Base-by-base conservation (phyloP, 2,329 filamentous ascomycete species). In the Aspergillus brasiliensis region DNA sequence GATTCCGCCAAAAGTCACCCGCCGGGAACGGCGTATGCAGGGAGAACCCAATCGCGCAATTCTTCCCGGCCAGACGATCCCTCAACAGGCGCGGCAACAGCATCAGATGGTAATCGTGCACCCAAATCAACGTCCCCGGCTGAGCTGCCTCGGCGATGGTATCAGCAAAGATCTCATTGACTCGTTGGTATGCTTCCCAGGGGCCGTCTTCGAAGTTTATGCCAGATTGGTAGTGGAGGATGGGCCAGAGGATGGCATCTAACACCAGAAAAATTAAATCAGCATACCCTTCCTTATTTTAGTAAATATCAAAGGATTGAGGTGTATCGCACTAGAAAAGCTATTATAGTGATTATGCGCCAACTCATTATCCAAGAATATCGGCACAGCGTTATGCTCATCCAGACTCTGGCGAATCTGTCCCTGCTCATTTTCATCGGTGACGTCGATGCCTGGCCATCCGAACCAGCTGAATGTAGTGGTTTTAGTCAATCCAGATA, bases 41-140 rank as follows among this genome's bases (percentile, higher is more conserved):
- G 80, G 97, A 97, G 82, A 97, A 97, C 67, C 93, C 93, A 69
- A 97, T 93, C 78, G 93, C 94, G 75, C 96, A 88, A 63, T 91
- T 91, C 80, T 92, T 92, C 25, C 67, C 81, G 87, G 78, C 64
- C 84, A 91, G 91, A 85, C 73, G 64, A 8, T 96, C 88, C 62
- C 93, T 89, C 62, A 97, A 83, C 88, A 97, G 92, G 72, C 91
- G 85, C 13, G 93, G 93, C 19, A 97, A 83, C n/a, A 97, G 86
- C 90, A 97, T 96, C 61, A 97, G 82, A 76, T 97, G 94, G 79
- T 97, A 97, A 78, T 97, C 93, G 77, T 97, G 93, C 3, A 97
- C 90, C 93, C 94, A 97, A 69, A 97, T 90, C 67, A 96, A 80
- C 75, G 96, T 92, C 58, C 91, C 92, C 70, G 95, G 90, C 71